Conservation (phyloP, 2,329 filamentous ascomycete genomes). For the Talaromyces albobiverticillius region DNA sequence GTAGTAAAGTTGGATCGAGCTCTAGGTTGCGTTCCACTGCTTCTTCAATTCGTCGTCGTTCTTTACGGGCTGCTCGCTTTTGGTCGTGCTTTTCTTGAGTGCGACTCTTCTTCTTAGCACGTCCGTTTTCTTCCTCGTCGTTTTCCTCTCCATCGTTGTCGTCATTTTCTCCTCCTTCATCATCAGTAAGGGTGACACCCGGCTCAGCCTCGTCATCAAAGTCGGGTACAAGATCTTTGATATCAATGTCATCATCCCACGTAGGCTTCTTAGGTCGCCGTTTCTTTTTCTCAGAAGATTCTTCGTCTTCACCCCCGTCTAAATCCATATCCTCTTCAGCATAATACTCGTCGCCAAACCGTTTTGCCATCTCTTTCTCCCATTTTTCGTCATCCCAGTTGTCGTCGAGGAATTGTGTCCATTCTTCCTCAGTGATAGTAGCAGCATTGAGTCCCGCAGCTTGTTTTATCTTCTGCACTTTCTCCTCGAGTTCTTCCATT, state of each 20-base stretch:
- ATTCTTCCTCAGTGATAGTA: constrained; percentile 70
- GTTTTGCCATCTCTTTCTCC: constrained; percentile 84
- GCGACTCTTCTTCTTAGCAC: constrained; percentile 46
- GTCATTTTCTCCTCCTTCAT: constrained; percentile 40
- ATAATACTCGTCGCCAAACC: constrained; percentile 91
- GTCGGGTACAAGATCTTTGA: constrained; percentile 84
- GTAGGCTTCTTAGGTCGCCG: constrained; percentile 74
- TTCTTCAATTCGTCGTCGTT: constrained; percentile 79
- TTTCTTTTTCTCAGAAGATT: constrained; percentile 51
- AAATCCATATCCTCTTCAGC: constrained; percentile 59
- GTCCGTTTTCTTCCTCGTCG: constrained; percentile 41
- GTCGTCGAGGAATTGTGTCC: constrained; percentile 78
- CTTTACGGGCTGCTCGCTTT: constrained; percentile 73
- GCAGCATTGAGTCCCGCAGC: constrained; percentile 76
- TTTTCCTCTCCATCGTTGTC: constrained; percentile 36
- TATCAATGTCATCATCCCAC: constrained; percentile 98
- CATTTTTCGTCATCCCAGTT: constrained; percentile 87
- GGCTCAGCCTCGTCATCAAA: constrained; percentile 68
- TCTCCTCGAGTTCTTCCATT: constrained; percentile 84
- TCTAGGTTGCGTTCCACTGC: constrained; percentile 80
- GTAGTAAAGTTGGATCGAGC: constrained; percentile 64
- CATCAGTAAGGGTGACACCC: constrained; percentile 56
- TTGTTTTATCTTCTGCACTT: constrained; percentile 82
- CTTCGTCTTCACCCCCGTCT: constrained; percentile 39
- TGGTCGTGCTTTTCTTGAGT: constrained; percentile 53